Base-by-base conservation (phyloP, 495 filamentous ascomycete species). In the Aspergillus bertholletiae region DNA sequence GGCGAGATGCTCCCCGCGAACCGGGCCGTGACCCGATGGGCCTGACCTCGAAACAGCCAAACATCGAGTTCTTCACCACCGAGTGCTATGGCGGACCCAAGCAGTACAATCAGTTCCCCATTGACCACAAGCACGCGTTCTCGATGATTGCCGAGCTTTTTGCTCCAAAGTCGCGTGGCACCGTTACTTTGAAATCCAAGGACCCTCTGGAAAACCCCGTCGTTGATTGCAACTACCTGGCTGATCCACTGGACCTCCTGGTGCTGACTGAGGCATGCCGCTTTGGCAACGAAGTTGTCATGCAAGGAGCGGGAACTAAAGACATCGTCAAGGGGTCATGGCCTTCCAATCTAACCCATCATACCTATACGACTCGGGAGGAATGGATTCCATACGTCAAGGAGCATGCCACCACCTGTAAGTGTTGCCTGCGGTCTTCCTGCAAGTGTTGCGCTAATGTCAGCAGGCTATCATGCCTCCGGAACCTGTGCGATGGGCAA, bases 271-370 rank as follows among this genome's bases (percentile, higher is more conserved):
- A 83, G 56, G 80, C 73, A 1, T 79, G 76, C 53, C 66, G 67
- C 13, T 77, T 76, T 52, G 80, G 65, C 1, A 82, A 82, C 56
- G 79, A 83, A 56, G 76, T 84, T 54, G 73, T 80, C 24, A 78
- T 73, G 65, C 65, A 74, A 17, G 80, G 80, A 1, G 61, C 64
- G 11, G 80, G 78, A 5, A 82, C 81, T 2, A 79, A 73, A 53
- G 79, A 83, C 62, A 72, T 82, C 52, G 70, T 84, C 9, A 76
- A 76, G 58, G 81, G 79, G 20, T 74, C 72, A n/a, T 82, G 81
- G 75, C 82, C 74, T 17, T 54, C 66, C 40, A 67, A 68, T 44
- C 67, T 70, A 50, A 74, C 56, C 7, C 76, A 80, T 55, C 73
- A 79, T 62, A 70, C 46, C 15, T 70, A 69, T 59, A 82, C 63